Base-by-base conservation (phyloP, 1,284 basidiomycete genomes). In the Cutaneotrichosporon cutaneum region DNA sequence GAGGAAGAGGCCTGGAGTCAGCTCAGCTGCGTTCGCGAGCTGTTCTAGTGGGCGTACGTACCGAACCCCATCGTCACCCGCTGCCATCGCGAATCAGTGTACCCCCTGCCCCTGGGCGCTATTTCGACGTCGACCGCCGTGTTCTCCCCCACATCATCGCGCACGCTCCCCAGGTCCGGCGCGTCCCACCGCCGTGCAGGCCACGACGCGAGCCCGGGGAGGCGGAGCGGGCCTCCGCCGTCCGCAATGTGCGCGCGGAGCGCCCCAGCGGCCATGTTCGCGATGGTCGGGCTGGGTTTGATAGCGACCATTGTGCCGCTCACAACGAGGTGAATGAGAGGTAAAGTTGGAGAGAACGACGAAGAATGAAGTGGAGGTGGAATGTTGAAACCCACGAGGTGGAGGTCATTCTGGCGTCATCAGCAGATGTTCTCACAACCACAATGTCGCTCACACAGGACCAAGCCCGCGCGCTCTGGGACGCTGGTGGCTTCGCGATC, bases 401-500 rank as follows among this genome's bases (percentile, higher is more conserved):
- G 54, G 39, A 56, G 36, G 35, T 42, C n/a, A n/a, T 44, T 24
- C 51, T 24, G 21, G 14, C 14, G 16, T 44, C 39, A 6, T 56
- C 36, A 11, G 21, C 11, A 58, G 11, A 1, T 21, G n/a, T 3
- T 39, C 14, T 21, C 26, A 8, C 32, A 18, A 8, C 7, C 39
- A 52, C 36, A 9, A 59, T 60, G 53, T 53, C 56, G 11, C 68
- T 80, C 32, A 73, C 71, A 5, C 68, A 70, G 1, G 71, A 75
- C 18, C 75, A 77, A 60, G 78, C 77, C 0, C 68, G 72, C 47
- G 68, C 70, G 9, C 68, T 79, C n/a, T 80, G 72, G 67, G 71
- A 75, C 14, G 75, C 74, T 2, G 78, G 78, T n/a, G 75, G 77
- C 3, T 78, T 80, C 56, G 59, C 76, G 26, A 53, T 80, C 50